These are phyloP conservation scores for Globisporangium heterothallicum DNA, from an alignment of 352 stramenopile species.

Conservation along the genomic window DNA sequence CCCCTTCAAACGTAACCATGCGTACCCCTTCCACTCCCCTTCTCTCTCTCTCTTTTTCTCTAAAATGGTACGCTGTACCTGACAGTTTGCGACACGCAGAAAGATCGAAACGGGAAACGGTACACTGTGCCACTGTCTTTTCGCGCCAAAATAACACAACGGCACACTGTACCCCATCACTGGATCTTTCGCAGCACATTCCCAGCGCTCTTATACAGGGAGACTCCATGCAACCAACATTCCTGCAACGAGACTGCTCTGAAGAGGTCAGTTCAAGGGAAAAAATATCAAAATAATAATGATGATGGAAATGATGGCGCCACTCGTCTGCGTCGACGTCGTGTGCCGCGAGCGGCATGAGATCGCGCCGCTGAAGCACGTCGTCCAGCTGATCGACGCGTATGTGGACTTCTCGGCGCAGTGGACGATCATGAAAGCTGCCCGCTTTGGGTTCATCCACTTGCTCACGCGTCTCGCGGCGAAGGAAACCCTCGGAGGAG, in stretches of 20 bases:
- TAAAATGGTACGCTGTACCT: no score
- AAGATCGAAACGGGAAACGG: neutral
- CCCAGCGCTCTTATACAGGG: conserved; percentile 1
- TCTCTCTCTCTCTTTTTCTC: no score
- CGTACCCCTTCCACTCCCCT: neutral
- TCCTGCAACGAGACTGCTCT: neutral
- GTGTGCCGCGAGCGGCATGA: conserved; percentile 12
- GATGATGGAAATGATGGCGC: neutral
- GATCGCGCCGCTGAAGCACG: conserved; percentile 30
- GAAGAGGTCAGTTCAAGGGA: conserved; percentile 3
- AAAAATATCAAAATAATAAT: neutral
- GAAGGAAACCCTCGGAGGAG: conserved; percentile 8
- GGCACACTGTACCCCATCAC: conserved; percentile 1
- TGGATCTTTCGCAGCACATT: neutral
- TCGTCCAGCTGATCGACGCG: conserved; percentile 26
- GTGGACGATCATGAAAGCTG: conserved; percentile 38
- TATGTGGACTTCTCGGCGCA: conserved; percentile 29
- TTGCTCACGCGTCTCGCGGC: conserved; percentile 30
- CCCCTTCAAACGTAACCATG: neutral
- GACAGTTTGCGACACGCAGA: no score
- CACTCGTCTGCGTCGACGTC: conserved; percentile 17
- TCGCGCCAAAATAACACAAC: neutral
- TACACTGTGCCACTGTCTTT: neutral
- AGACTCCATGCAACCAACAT: neutral
- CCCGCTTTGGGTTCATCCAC: conserved; percentile 30